Base-by-base conservation (phyloP, 495 filamentous ascomycete genomes). In the Evernia prunastri region DNA sequence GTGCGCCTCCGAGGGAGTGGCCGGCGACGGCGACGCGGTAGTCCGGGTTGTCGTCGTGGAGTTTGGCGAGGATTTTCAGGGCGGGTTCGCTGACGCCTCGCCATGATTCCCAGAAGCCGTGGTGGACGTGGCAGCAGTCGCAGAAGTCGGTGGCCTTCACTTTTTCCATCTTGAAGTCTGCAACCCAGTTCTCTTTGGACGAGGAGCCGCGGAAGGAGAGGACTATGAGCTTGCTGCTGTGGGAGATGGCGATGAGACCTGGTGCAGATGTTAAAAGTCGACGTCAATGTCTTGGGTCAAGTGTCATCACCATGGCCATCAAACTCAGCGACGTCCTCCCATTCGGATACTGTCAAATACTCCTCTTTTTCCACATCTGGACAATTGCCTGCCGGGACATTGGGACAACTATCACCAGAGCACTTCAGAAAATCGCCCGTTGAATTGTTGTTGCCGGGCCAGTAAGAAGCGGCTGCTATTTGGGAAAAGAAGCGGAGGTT, bases 401-500 rank as follows among this genome's bases (percentile, higher is more conserved):
- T 59, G 1, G 84, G 80, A 71, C 90, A 92, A 66, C 77, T 78
- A 23, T 72, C 76, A 7, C 72, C 66, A 0, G 72, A 61, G 73
- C 90, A 93, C 18, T 77, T 78, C 27, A 92, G 63, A 12, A 71
- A 72, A 42, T 77, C 67, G 12, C 79, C 79, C 4, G 72, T 68
- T 20, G 74, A 74, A 6, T 80, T 72, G 58, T 80, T 78, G 60
- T 86, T 77, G 45, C 66, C 78, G 43, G 83, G 77, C 71, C 89
- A 92, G 72, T 89, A 90, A 7, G 84, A 74, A 1, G 88, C 86
- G 0, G 79, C 86, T 6, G 87, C 75, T 71, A 86, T 91, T 71
- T 92, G 83, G 7, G 84, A 80, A 68, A 81, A 87, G 63, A 90
- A 75, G 7, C 77, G 72, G 53, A 92, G 75, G 40, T 80, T 73